Percentiles rank a stretch among this genome's conserved stretches.
These are phyloP conservation scores for Fusarium penzigii DNA, from an alignment of 2,329 filamentous ascomycete genomes.

Conservation along the genomic window DNA sequence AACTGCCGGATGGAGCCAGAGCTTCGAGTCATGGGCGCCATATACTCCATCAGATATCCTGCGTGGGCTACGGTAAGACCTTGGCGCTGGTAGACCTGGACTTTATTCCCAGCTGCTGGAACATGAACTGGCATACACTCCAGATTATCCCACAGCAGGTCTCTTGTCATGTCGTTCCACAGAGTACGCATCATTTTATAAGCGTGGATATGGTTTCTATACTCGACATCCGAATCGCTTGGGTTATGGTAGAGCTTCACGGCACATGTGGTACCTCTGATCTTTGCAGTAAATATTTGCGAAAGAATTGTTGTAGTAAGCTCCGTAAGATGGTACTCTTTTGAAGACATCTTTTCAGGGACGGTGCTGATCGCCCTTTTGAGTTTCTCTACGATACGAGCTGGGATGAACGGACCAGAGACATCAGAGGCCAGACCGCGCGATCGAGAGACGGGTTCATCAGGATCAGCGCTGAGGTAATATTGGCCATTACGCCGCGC, in stretches of 20 bases:
- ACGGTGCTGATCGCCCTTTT: background rate
- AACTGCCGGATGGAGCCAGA: background rate
- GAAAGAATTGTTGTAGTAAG: background rate
- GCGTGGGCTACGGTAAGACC: background rate
- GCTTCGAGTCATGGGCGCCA: slow-evolving; percentile 1
- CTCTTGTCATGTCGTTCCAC: background rate
- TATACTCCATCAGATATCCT: slow-evolving; percentile 8
- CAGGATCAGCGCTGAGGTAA: slow-evolving; percentile 2
- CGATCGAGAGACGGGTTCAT: background rate
- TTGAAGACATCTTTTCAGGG: background rate
- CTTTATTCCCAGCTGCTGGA: background rate
- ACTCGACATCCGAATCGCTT: background rate
- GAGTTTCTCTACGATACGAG: background rate
- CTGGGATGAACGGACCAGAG: background rate
- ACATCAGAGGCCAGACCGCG: background rate
- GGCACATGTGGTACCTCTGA: background rate
- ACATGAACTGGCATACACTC: background rate
- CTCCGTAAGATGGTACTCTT: background rate
- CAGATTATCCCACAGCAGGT: background rate
- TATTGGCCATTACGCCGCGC: background rate
- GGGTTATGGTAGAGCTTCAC: slow-evolving; percentile 4
- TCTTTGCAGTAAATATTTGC: background rate
- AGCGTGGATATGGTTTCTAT: slow-evolving; percentile 1
- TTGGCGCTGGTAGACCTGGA: background rate
- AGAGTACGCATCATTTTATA: background rate